Evolutionary conservation across 768 basidiomycete species (phyloP).

Genomic region (Stropharia rugosoannulata): DNA sequence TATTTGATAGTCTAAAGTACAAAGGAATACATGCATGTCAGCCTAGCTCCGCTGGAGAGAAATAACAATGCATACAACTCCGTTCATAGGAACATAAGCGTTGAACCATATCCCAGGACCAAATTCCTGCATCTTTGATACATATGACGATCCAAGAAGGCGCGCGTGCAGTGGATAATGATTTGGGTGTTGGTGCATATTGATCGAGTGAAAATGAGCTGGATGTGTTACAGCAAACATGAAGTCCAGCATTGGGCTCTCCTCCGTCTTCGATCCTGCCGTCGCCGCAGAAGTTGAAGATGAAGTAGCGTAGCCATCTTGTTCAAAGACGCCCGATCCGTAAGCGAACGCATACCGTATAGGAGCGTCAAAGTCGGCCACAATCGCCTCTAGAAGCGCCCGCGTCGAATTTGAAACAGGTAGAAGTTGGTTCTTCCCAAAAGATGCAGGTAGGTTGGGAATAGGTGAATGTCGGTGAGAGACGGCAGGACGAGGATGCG

Average conservation of each 20-base stretch:
- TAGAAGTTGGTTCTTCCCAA: constrained; percentile 81
- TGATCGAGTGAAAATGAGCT: constrained; percentile 92
- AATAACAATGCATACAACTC: constrained; percentile 60
- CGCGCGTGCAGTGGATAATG: constrained; percentile 93
- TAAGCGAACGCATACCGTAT: constrained; percentile 98
- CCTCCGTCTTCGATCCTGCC: constrained; percentile 17
- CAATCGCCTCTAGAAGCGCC: constrained; percentile 76
- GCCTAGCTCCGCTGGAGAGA: constrained; percentile 4
- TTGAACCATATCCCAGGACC: constrained; percentile 96
- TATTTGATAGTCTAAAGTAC: constrained; percentile 87
- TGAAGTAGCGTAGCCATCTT: constrained; percentile 65
- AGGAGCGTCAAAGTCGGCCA: constrained; percentile 81
- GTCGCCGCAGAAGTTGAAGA: constrained; percentile 1
- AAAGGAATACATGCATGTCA: not conserved
- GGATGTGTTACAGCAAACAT: constrained; percentile 95
- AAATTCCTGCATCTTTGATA: constrained; percentile 73
- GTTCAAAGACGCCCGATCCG: constrained; percentile 93
- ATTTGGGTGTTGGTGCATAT: constrained; percentile 86
- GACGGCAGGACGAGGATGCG: constrained; percentile 44
- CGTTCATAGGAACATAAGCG: constrained; percentile 80
- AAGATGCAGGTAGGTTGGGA: constrained; percentile 62
- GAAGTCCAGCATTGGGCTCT: constrained; percentile 89
- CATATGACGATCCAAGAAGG: constrained; percentile 77
- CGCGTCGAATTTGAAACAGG: constrained; percentile 79
- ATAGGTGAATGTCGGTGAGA: constrained; percentile 34